These are phyloP conservation scores for Saccharomycopsis fibuligera DNA, from an alignment of 805 yeast genomes.

Conservation along the genomic window DNA sequence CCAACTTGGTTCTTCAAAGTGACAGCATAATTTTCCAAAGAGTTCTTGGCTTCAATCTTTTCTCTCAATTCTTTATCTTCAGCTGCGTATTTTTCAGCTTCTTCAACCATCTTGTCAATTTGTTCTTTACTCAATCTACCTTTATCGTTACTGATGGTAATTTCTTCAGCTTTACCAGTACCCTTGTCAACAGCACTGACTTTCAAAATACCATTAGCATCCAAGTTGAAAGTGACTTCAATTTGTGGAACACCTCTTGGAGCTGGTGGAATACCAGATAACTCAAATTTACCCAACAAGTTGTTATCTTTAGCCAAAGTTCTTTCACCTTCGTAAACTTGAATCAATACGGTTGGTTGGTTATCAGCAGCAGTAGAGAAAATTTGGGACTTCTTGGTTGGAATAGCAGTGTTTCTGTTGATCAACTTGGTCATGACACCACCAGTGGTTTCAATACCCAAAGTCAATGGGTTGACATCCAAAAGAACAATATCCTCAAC, in stretches of 20 bases:
- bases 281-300: slow-evolving; percentile 78
- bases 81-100: slow-evolving; percentile 90
- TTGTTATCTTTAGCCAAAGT: slow-evolving; percentile 92
- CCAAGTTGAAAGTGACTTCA: slow-evolving; percentile 83
- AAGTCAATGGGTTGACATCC: slow-evolving; percentile 89
- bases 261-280: slow-evolving; percentile 82
- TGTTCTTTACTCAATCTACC: slow-evolving; percentile 92
- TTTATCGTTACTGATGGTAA: slow-evolving; percentile 88
- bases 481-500: slow-evolving; percentile 83
- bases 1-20: slow-evolving; percentile 38
- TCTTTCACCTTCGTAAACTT: slow-evolving; percentile 95
- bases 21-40: slow-evolving; percentile 83
- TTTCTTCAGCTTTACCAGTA: slow-evolving; percentile 86
- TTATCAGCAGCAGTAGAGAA: slow-evolving; percentile 95
- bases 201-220: slow-evolving; percentile 82
- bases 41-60: slow-evolving; percentile 84
- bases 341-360: slow-evolving; percentile 91
- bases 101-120: slow-evolving; percentile 95
- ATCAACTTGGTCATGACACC: slow-evolving; percentile 96
- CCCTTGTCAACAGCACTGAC: slow-evolving; percentile 89
- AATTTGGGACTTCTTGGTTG: slow-evolving; percentile 90
- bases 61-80: slow-evolving; percentile 81
- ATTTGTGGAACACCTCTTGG: slow-evolving; percentile 91
- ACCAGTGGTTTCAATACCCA: slow-evolving; percentile 96
- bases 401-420: slow-evolving; percentile 91